phyloP scores from a whole-genome alignment of 768 basidiomycete genomes.

The Hericium alpestre region DNA sequence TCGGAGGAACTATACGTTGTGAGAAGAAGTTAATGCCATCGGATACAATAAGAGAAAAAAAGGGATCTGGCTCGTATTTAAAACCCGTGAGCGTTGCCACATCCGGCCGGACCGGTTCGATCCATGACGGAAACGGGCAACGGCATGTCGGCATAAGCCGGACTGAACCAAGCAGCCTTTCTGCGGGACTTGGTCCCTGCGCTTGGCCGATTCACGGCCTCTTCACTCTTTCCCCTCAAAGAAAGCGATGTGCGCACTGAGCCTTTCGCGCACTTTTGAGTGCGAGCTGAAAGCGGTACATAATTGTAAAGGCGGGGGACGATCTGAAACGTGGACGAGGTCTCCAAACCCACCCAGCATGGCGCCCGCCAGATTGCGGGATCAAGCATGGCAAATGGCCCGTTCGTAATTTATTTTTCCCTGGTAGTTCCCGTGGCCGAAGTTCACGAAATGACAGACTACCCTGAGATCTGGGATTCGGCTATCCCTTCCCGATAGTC shows the following conservation, averaged over 20 bases:
- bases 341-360: not conserved
- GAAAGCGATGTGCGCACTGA: not conserved
- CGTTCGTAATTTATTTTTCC: conserved; percentile 4
- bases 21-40: too few species aligned
- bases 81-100: too few species aligned
- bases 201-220: not conserved
- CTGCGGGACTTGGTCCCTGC: not conserved
- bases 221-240: not conserved
- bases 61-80: too few species aligned
- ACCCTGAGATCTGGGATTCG: conserved; percentile 18
- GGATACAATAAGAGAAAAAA: too few species aligned
- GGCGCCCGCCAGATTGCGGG: not conserved
- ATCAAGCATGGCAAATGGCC: not conserved
- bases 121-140: too few species aligned
- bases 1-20: too few species aligned
- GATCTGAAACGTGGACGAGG: not conserved
- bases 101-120: too few species aligned
- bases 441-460: conserved; percentile 8
- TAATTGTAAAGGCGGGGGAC: not conserved
- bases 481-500: conserved; percentile 23
- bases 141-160: too few species aligned
- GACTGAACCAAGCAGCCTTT: not conserved
- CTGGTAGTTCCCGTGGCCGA: conserved; percentile 11
- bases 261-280: not conserved
- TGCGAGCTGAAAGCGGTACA: not conserved